Base-by-base conservation (phyloP, 768 basidiomycete species). In the Tylopilus vinaceipallidus region DNA sequence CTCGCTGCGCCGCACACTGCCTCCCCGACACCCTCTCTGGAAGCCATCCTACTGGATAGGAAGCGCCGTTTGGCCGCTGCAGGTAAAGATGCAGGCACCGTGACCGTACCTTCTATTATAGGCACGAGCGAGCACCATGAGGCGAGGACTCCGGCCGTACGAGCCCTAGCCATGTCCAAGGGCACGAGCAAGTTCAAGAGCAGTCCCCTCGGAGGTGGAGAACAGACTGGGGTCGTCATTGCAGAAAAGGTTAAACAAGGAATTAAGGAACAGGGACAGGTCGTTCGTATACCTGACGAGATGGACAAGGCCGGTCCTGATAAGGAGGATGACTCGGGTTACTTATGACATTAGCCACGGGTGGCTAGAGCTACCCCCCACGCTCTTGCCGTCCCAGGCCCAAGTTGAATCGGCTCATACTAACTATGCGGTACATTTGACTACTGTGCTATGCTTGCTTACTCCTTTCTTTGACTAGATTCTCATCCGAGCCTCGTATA, bases 161-260 rank as follows among this genome's bases (percentile, higher is more conserved):
- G 68, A 43, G n/a, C 55, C 36, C 32, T 46, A 29, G 47, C 52
- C 17, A 49, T 50, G 16, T 45, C 59, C 44, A 85, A 82, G 59
- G 82, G 81, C 20, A 71, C 74, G 19, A 59, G 58, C 55, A 74
- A 79, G 52, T 90, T 88, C 69, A 89, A 88, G 79, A 89, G 86
- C 60, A 88, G 80, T 60, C 86, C 85, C 27, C 68, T 86, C 27
- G 77, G 71, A 19, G 75, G 77, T 29, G 69, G 67, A 22, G 76
- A 75, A 43, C 62, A 71, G 37, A 61, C 56, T 8, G 75, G 75
- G 2, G 66, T 75, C 4, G 74, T 78, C n/a, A 72, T 78, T 29
- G 77, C 81, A 13, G 79, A 79, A 60, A 69, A 73, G 59, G 67
- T 81, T 26, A 74, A 71, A 47, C 69, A 66, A 54, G 67, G 64